Evolutionary conservation across 306 rosid genomes (phyloP), one percentile per base, ranked within the genome.

Genomic region (Ceratonia siliqua): DNA sequence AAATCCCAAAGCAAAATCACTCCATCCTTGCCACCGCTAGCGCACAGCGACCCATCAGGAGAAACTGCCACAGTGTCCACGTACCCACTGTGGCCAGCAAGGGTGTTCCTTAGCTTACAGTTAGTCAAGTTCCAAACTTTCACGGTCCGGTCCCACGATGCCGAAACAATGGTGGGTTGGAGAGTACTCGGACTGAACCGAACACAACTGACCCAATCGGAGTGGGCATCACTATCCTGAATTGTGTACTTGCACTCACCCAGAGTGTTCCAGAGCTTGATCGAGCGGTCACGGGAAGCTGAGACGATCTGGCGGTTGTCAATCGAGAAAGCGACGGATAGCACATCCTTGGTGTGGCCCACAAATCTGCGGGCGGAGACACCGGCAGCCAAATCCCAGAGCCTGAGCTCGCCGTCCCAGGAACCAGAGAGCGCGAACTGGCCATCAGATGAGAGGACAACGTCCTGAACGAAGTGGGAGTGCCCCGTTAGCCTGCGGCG

Each of bases 321-420:
- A 3, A 90, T 85, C 0, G 99, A 94, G 86, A 94, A 94, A 0
- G 99, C 99, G 0, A 94, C 98, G 0, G 99, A 94, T 24, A 95
- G 87, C 0, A 95, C 99, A 8, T 95, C 99, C 66, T 95, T 95
- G 0, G 99, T 89, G 86, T 95, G 99, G 0, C 99, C 99, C 0
- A 92, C 98, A 15, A 95, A 95, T 8, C 99, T 80, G 30, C 99
- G 93, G 0, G 99, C 91, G 17, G 99, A 86, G 39, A 82, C 79
- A 0, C 99, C 99, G 8, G 88, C 76, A 11, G 91, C 84, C 8
- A 95, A 82, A 28, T 95, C 99, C 99, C 99, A 95, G 2, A 95
- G 94, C n/a, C 99, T 90, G 81, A 95, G 99, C 83, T 95, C 99
- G 12, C 97, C 97, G 78, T 95, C 99, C 99, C 98, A 95, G 15